Conservation (phyloP, 2,329 filamentous ascomycete genomes). For the Pseudogymnoascus sp. region DNA sequence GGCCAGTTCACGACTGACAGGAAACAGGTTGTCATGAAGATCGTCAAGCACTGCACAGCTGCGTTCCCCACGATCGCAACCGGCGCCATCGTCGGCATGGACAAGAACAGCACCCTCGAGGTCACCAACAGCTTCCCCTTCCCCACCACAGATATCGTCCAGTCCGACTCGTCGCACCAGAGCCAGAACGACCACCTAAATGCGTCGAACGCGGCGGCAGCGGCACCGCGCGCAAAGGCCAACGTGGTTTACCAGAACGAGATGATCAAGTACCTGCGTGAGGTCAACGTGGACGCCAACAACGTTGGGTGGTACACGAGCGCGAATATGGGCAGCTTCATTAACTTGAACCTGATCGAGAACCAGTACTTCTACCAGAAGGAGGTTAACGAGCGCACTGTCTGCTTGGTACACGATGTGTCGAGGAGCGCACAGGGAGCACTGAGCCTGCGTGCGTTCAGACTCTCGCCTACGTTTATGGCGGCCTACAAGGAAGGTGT, state of each 20-base stretch:
- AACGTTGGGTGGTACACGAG: conserved; percentile 98
- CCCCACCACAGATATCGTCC: conserved; percentile 67
- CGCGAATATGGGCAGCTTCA: conserved; percentile 96
- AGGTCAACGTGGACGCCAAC: conserved; percentile 98
- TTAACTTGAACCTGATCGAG: conserved; percentile 92
- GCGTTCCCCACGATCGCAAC: conserved; percentile 84
- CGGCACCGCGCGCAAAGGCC: conserved; percentile 84
- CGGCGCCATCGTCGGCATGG: conserved; percentile 88
- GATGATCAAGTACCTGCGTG: conserved; percentile 93
- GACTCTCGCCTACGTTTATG: conserved; percentile 81
- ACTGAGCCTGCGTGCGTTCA: conserved; percentile 83
- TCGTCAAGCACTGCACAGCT: conserved; percentile 88
- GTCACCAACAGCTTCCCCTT: conserved; percentile 95
- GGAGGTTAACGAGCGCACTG: conserved; percentile 74
- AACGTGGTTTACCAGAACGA: conserved; percentile 85
- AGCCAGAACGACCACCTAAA: conserved; percentile 61
- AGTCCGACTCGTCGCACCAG: conserved; percentile 41
- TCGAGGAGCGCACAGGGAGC: conserved; percentile 90
- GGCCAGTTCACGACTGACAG: conserved; percentile 21
- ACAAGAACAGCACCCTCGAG: conserved; percentile 70
- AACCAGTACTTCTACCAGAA: conserved; percentile 98
- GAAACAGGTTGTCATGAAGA: conserved; percentile 84
- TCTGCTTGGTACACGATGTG: conserved; percentile 89
- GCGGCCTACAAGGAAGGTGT: conserved; percentile 77
- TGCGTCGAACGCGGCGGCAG: conserved; percentile 67